Conservation (phyloP, 202 grass and related monocot genomes). For the Digitaria exilis region DNA sequence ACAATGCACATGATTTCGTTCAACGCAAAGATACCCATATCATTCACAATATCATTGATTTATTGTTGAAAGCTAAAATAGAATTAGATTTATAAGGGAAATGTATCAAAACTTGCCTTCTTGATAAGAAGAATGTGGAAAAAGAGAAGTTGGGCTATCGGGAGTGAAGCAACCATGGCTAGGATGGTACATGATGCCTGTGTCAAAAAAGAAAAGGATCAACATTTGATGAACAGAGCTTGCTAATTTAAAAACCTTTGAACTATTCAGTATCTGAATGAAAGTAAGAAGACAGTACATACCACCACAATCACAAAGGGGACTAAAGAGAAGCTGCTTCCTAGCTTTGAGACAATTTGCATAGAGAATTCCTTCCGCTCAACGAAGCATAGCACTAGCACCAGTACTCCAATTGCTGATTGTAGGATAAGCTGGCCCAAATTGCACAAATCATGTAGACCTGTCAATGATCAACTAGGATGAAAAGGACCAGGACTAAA, state of each 20-base stretch:
- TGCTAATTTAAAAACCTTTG: not conserved
- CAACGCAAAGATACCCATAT: not conserved
- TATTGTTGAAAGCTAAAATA: not conserved
- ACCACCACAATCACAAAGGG: slow-evolving; percentile 95
- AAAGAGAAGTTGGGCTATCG: slow-evolving; percentile 91
- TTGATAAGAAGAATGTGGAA: slow-evolving; percentile 99
- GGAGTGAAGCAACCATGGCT: slow-evolving; percentile 84
- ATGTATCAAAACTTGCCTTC: slow-evolving; percentile 58
- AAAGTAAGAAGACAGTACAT: slow-evolving; percentile 39
- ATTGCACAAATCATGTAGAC: slow-evolving; percentile 92
- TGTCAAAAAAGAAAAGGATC: slow-evolving; percentile 31
- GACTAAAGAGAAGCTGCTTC: slow-evolving; percentile 95
- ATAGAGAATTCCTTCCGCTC: slow-evolving; percentile 67
- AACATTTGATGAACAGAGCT: slow-evolving; percentile 25
- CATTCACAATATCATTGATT: not conserved
- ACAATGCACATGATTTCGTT: not conserved
- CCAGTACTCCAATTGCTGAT: slow-evolving; percentile 79
- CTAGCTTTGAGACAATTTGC: slow-evolving; percentile 86
- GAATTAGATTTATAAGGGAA: slow-evolving; percentile 10
- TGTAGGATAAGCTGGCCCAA: slow-evolving; percentile 99
- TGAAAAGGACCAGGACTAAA: slow-evolving; percentile 93
- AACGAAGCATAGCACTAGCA: slow-evolving; percentile 94
- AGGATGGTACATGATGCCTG: slow-evolving; percentile 94
- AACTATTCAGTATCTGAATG: slow-evolving; percentile 20
- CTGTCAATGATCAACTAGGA: slow-evolving; percentile 99